Percentiles rank a stretch among this genome's conserved stretches.
phyloP scores from a whole-genome alignment of 257 asterid genomes.

The Plectranthus barbatus region DNA sequence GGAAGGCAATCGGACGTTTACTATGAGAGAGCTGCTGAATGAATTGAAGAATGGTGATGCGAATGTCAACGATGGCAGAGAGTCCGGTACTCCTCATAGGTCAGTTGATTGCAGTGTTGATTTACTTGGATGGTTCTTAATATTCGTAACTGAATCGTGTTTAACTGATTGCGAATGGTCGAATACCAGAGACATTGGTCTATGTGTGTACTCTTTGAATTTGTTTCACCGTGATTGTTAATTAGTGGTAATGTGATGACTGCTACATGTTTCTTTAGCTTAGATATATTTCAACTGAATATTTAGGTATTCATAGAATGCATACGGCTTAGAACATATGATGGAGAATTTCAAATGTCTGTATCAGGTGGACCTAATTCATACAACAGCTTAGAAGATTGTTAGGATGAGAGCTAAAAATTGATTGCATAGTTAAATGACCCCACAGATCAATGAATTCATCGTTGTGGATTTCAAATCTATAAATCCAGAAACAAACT shows the following conservation, averaged over 20 bases:
- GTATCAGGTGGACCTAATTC: not conserved
- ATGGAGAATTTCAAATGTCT: not conserved
- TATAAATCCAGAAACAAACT: not conserved
- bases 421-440: not conserved
- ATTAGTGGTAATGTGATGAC: not conserved
- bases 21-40: constrained; percentile 88
- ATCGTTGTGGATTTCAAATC: not conserved
- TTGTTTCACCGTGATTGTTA: not conserved
- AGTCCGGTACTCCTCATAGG: constrained; percentile 68
- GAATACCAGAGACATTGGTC: constrained; percentile 11
- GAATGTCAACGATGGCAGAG: constrained; percentile 36
- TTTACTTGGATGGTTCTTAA: not conserved
- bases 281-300: constrained; percentile 1
- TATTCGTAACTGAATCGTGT: constrained; percentile 4
- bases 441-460: not conserved
- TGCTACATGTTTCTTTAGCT: constrained; percentile 3
- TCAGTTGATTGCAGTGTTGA: constrained; percentile 19
- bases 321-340: too few species aligned
- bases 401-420: constrained; percentile 1
- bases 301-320: not conserved
- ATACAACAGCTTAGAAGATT: not conserved
- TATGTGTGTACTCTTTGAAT: not conserved
- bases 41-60: constrained; percentile 78
- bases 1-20: constrained; percentile 76
- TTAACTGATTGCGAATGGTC: not conserved